Conservation (phyloP, 2,329 filamentous ascomycete species). For the Apiospora kogelbergensis region DNA sequence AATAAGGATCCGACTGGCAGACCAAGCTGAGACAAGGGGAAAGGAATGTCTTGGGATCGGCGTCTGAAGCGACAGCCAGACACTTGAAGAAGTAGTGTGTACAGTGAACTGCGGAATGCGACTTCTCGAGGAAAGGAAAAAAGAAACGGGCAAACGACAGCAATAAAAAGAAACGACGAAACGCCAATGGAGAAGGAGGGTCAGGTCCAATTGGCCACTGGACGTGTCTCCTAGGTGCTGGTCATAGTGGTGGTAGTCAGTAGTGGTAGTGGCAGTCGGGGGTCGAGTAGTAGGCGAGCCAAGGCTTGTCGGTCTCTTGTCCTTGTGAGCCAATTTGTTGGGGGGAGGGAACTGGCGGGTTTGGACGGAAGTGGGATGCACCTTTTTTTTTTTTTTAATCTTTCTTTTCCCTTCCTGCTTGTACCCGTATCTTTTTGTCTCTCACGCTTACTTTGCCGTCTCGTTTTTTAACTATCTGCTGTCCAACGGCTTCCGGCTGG, state of each 20-base stretch:
- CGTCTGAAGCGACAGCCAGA: neutral
- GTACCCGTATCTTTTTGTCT: neutral
- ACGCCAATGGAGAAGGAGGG: neutral
- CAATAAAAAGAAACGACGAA: slow-evolving; percentile 7
- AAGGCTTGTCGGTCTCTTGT: neutral
- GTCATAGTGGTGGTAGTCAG: neutral
- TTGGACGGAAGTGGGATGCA: slow-evolving; percentile 1
- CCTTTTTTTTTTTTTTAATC: neutral
- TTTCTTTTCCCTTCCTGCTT: too few species aligned
- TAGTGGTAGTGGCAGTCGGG: neutral
- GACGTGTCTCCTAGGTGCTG: neutral
- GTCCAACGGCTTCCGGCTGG: slow-evolving; percentile 1
- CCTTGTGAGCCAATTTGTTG: slow-evolving; percentile 6
- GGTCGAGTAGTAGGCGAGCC: neutral
- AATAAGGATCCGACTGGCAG: slow-evolving; percentile 4
- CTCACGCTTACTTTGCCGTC: neutral
- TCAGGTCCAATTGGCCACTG: neutral
- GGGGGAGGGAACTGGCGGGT: neutral
- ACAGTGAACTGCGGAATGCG: neutral
- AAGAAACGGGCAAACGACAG: neutral
- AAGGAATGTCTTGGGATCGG: neutral
- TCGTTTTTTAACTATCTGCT: neutral
- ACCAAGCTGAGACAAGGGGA: neutral
- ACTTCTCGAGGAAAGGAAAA: neutral
- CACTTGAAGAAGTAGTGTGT: neutral